These are phyloP conservation scores for Kondoa subrosea DNA, from an alignment of 768 basidiomycete genomes.

Conservation along the genomic window DNA sequence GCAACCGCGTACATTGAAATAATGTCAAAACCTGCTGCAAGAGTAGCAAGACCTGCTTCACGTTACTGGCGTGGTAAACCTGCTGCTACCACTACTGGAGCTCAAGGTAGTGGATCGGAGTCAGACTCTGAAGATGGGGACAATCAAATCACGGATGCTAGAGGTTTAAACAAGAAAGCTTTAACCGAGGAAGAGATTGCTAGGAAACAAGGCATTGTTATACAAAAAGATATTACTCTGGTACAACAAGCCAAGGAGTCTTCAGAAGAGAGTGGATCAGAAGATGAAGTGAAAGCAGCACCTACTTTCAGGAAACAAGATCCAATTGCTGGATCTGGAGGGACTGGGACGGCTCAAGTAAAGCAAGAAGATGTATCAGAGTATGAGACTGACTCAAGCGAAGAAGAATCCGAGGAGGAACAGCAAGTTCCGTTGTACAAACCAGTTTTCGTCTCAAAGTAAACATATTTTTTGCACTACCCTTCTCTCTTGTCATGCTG, in stretches of 20 bases:
- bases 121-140: conserved; percentile 26
- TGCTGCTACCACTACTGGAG: conserved; percentile 17
- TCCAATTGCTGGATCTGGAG: conserved; percentile 50
- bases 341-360: neutral
- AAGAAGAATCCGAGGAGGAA: conserved; percentile 50
- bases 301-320: neutral
- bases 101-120: conserved; percentile 13
- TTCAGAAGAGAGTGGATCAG: conserved; percentile 26
- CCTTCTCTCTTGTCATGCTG: neutral
- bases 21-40: conserved; percentile 32
- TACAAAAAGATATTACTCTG: conserved; percentile 29
- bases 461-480: conserved; percentile 28
- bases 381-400: conserved; percentile 56
- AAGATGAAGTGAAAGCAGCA: conserved; percentile 45
- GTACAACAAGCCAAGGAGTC: conserved; percentile 25
- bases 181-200: conserved; percentile 48
- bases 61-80: conserved; percentile 71
- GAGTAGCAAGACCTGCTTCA: conserved; percentile 59
- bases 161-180: conserved; percentile 33
- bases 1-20: neutral
- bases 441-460: conserved; percentile 93
- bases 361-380: conserved; percentile 30
- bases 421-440: conserved; percentile 60
- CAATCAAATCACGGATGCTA: neutral
- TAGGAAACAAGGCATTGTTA: conserved; percentile 33